phyloP scores from a whole-genome alignment of 2,329 filamentous ascomycete species.

The Alternaria infectoria region DNA sequence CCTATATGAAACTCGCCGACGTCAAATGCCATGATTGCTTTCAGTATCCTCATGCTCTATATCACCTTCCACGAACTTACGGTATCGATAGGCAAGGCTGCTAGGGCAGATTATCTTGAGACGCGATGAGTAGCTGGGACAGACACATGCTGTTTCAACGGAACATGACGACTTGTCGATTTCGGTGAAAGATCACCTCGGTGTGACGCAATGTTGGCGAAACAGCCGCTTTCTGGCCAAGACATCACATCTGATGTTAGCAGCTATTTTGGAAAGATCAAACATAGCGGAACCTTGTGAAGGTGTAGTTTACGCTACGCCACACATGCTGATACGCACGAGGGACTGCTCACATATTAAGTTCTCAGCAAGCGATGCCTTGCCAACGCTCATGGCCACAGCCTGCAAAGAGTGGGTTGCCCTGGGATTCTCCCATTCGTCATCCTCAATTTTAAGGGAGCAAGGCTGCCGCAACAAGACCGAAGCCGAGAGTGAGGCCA shows the following conservation, averaged over 20 bases:
- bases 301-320: neutral
- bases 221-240: neutral
- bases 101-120: neutral
- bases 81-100: neutral
- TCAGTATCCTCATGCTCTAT: neutral
- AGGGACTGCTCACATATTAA: neutral
- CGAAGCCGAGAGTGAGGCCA: constrained; percentile 3
- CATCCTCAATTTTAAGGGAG: neutral
- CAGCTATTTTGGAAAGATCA: neutral
- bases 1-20: neutral
- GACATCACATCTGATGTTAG: neutral
- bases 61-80: neutral
- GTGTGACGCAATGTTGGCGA: neutral
- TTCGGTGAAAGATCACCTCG: neutral
- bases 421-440: neutral
- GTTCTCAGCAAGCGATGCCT: neutral
- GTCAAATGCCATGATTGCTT: neutral
- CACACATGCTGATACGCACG: neutral
- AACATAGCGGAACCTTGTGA: neutral
- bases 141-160: neutral
- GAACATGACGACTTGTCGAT: neutral
- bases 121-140: neutral
- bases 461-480: constrained; percentile 1
- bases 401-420: neutral
- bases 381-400: neutral